These are phyloP conservation scores for Colletotrichum magnum DNA, from an alignment of 2,329 filamentous ascomycete genomes.

Conservation along the genomic window DNA sequence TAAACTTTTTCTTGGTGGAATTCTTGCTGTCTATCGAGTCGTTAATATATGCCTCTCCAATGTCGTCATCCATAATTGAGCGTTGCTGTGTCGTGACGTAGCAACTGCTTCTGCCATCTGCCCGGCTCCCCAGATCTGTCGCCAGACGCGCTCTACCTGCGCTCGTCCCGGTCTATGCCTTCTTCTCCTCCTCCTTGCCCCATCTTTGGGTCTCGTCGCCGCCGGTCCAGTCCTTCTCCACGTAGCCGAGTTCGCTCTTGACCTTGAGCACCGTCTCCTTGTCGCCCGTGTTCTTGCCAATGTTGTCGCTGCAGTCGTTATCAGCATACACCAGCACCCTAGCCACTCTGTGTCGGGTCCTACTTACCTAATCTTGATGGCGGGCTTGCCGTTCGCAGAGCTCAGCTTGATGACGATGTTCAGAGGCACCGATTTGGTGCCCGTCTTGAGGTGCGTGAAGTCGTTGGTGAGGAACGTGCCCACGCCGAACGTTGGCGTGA, in stretches of 20 bases:
- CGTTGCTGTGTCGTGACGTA: no score
- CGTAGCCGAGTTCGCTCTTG: constrained; percentile 88
- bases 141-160: constrained; percentile 29
- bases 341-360: background rate
- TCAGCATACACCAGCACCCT: background rate
- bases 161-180: constrained; percentile 39
- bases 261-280: constrained; percentile 83
- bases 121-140: background rate
- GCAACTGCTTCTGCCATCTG: background rate
- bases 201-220: constrained; percentile 89
- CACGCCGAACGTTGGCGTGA: constrained; percentile 91
- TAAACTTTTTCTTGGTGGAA: no score
- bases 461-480: constrained; percentile 98
- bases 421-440: constrained; percentile 87
- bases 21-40: no score
- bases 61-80: no score
- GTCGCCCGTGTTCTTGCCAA: constrained; percentile 95
- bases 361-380: constrained; percentile 84
- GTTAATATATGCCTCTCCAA: no score
- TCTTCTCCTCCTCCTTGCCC: constrained; percentile 68
- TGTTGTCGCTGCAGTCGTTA: constrained; percentile 73
- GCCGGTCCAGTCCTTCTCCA: constrained; percentile 85
- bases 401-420: constrained; percentile 99
- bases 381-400: constrained; percentile 83
- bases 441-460: constrained; percentile 79